Evolutionary conservation across 345 rosid species (phyloP).

Genomic region (Carallia brachiata): DNA sequence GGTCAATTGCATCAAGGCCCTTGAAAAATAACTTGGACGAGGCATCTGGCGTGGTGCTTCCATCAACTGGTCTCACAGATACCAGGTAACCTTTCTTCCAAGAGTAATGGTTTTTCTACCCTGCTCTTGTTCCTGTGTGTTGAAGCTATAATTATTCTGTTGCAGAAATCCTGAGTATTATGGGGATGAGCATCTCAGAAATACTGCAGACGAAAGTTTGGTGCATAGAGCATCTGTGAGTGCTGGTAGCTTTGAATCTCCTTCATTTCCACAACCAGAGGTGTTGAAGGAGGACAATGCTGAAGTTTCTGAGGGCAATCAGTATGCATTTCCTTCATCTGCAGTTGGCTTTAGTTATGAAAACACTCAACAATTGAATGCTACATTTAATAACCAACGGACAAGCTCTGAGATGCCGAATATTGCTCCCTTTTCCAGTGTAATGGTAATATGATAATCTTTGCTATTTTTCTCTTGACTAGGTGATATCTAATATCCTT

Average conservation of each 20-base stretch:
- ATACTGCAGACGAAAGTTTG: constrained; percentile 50
- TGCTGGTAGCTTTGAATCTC: constrained; percentile 53
- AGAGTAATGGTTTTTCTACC: background rate
- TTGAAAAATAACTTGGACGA: constrained; percentile 59
- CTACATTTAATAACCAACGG: constrained; percentile 53
- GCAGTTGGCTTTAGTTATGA: constrained; percentile 66
- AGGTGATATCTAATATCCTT: constrained; percentile 1
- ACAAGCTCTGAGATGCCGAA: constrained; percentile 67
- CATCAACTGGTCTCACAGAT: constrained; percentile 53
- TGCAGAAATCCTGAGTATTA: constrained; percentile 70
- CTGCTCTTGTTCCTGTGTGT: background rate
- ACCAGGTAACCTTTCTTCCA: constrained; percentile 46
- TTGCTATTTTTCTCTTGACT: background rate
- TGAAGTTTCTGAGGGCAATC: constrained; percentile 61
- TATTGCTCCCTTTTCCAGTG: constrained; percentile 62
- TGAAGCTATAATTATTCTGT: background rate
- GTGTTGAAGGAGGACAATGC: constrained; percentile 59
- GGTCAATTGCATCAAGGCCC: constrained; percentile 50
- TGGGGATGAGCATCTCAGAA: constrained; percentile 71
- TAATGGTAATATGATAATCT: constrained; percentile 56
- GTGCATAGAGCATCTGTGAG: constrained; percentile 43
- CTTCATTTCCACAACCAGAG: constrained; percentile 59
- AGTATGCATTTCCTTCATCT: constrained; percentile 65
- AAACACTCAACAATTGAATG: constrained; percentile 55
- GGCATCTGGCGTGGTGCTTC: constrained; percentile 47